Evolutionary conservation across 805 yeast species (phyloP), one percentile per base, ranked within the genome.

Genomic region (Metschnikowia vanudenii): DNA sequence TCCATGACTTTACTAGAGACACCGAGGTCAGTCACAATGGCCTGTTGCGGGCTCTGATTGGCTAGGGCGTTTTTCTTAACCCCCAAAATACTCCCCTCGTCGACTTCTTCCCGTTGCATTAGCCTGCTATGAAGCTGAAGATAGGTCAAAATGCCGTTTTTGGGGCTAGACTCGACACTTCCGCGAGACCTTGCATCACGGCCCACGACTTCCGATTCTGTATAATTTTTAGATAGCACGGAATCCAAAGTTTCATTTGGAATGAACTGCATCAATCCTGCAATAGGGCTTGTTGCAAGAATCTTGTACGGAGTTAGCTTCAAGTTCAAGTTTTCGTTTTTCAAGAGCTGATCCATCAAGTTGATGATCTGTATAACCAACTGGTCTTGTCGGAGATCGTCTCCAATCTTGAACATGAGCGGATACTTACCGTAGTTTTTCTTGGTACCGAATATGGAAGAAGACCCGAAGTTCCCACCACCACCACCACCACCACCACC

Each of bases 311-410:
- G 98, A 2, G 88, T 88, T 43, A 94, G 74, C 60, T 80, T 81
- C 60, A 94, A 71, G 63, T 94, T 97, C 46, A 94, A 81, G 61
- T 94, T 94, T 61, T 94, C 99, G 61, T 88, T 87, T 52, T 85
- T 81, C 43, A 94, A 68, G 37, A 94, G 76, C 61, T 82, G 88
- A 62, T 94, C 96, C 96, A 94, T 94, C 49, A 94, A 70, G 46
- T 84, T 79, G 47, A 94, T 88, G 51, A 94, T 88, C 64, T 94
- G 99, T 41, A 90, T 86, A n/a, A 94, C 96, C 53, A 94, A 76
- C 64, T 94, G 99, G 70, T 94, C 99, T 64, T 94, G 99, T 49
- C 98, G 74, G 41, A 94, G 73, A 62, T 94, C 99, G 53, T 87
- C 99, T 12, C 99, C 99, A 41, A 87, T 86, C 64, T 94, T 94